phyloP scores from a whole-genome alignment of 306 rosid genomes.

The Acacia crassicarpa region DNA sequence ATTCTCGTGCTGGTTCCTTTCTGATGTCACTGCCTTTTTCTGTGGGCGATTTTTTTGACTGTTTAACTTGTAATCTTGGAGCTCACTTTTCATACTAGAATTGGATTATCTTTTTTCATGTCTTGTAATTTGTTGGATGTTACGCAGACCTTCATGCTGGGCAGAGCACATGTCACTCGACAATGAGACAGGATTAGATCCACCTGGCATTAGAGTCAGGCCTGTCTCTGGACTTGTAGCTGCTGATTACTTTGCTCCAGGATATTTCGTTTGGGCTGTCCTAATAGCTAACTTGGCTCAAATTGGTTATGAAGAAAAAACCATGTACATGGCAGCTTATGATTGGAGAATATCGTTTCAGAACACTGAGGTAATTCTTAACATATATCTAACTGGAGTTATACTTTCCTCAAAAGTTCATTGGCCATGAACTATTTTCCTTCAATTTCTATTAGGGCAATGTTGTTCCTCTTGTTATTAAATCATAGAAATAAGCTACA shows the following conservation, averaged over 20 bases:
- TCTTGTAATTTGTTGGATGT: conserved; percentile 23
- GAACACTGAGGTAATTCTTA: conserved; percentile 68
- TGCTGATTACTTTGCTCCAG: conserved; percentile 88
- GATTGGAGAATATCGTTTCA: conserved; percentile 92
- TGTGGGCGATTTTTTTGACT: neutral
- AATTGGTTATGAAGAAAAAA: conserved; percentile 85
- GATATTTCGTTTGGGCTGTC: conserved; percentile 91
- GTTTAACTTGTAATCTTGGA: conserved; percentile 16
- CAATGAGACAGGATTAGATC: conserved; percentile 86
- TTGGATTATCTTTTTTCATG: conserved; percentile 3
- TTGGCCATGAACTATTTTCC: conserved; percentile 6
- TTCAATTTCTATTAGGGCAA: neutral
- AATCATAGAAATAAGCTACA: too few species aligned
- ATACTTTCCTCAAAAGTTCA: conserved; percentile 2
- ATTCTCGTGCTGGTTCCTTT: conserved; percentile 1
- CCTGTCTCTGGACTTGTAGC: conserved; percentile 88
- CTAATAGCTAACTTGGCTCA: conserved; percentile 84
- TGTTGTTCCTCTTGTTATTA: too few species aligned
- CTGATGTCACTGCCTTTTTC: neutral
- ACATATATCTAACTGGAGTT: neutral
- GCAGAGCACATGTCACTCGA: conserved; percentile 83
- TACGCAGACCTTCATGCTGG: conserved; percentile 84
- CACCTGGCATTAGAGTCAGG: conserved; percentile 75
- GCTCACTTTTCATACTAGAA: conserved; percentile 18
- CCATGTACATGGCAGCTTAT: conserved; percentile 88